A percentile compares a stretch with the other conserved stretches of the same genome.
phyloP scores from a whole-genome alignment of 2,329 filamentous ascomycete genomes.

The Myriosclerotinia curreyana region DNA sequence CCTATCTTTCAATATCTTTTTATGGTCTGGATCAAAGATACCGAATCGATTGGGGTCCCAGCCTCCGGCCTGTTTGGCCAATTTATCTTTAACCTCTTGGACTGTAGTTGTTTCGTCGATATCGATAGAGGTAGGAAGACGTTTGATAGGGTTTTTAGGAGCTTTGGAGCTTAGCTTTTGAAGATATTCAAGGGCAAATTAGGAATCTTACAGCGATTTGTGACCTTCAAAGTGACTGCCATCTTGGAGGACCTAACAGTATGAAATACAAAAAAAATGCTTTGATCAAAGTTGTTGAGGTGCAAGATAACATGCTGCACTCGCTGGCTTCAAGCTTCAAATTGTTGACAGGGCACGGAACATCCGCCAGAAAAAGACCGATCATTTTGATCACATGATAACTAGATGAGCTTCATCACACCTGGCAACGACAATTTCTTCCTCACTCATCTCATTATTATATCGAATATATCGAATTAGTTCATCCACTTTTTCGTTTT shows the following conservation, averaged over 20 bases:
- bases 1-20: slow-evolving; percentile 62
- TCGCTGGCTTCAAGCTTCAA: background rate
- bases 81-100: slow-evolving; percentile 56
- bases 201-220: slow-evolving; percentile 18
- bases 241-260: slow-evolving; percentile 3
- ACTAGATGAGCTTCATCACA: background rate
- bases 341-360: slow-evolving; percentile 14
- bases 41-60: slow-evolving; percentile 61
- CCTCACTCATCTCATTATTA: background rate
- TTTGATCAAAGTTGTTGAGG: slow-evolving; percentile 3
- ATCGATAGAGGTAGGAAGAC: slow-evolving; percentile 54
- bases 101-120: slow-evolving; percentile 49
- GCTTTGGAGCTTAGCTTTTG: slow-evolving; percentile 26
- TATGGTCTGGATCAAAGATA: slow-evolving; percentile 57
- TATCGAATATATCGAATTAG: background rate
- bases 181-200: background rate
- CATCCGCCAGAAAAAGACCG: background rate
- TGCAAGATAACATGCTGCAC: background rate
- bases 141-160: slow-evolving; percentile 40
- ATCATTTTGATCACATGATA: background rate
- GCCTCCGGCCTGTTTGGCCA: slow-evolving; percentile 52
- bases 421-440: background rate
- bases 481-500: background rate
- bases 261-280: background rate
- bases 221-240: slow-evolving; percentile 22